Percentiles rank a stretch among this genome's conserved stretches.
Evolutionary conservation across 345 rosid species (phyloP).

Genomic region (Populus alba): DNA sequence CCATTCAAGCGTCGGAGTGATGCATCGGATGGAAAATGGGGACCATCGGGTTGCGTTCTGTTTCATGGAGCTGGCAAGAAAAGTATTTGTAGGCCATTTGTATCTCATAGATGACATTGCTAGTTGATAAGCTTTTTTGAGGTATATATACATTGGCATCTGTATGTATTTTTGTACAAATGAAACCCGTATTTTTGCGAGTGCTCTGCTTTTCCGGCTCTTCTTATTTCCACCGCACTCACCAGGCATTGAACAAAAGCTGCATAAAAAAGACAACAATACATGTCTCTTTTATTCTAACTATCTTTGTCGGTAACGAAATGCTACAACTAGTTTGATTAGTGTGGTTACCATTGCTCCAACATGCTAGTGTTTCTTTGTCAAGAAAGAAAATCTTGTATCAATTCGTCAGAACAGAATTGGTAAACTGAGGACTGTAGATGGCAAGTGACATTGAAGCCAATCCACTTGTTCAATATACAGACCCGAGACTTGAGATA

Average conservation of each 20-base stretch:
- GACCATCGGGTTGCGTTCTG: slow-evolving; percentile 84
- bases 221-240: background rate
- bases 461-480: too few species aligned
- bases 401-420: too few species aligned
- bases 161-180: slow-evolving; percentile 31
- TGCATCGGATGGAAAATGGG: slow-evolving; percentile 75
- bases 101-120: slow-evolving; percentile 19
- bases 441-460: too few species aligned
- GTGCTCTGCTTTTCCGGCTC: background rate
- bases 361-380: too few species aligned
- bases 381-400: too few species aligned
- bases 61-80: slow-evolving; percentile 48
- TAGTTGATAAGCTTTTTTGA: slow-evolving; percentile 28
- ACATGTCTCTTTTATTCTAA: too few species aligned
- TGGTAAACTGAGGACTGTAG: too few species aligned
- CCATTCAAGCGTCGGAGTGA: slow-evolving; percentile 86
- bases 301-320: too few species aligned
- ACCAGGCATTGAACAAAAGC: background rate
- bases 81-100: slow-evolving; percentile 26
- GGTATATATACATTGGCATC: slow-evolving; percentile 29
- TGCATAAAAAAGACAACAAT: too few species aligned
- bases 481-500: too few species aligned
- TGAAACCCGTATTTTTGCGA: slow-evolving; percentile 1
- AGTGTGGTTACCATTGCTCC: too few species aligned
- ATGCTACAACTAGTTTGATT: too few species aligned